Evolutionary conservation across 441 rosid genomes (phyloP), one percentile per base, ranked within the genome.

Genomic region (Geranium incanum): DNA sequence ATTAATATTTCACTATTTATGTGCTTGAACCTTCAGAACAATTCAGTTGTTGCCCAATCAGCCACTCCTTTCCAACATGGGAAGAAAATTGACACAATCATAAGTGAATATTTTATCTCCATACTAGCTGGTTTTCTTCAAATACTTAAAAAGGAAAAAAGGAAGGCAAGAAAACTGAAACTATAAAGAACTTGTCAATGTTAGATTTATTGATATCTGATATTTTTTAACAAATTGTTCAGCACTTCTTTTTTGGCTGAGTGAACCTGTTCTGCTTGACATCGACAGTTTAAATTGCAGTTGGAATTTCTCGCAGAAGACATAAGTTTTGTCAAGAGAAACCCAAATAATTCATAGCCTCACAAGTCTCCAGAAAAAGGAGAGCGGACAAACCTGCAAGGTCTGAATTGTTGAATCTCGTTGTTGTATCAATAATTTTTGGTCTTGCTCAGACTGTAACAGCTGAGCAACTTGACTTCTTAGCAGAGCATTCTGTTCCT

Each of bases 401-500:
- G 86, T 79, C 84, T 89, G 89, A 84, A 91, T 84, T 68, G 86
- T 81, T 16, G 93, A 87, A 85, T 91, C 95, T 73, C 70, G 82
- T 80, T 91, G 93, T 78, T 89, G 90, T 70, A 89, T 83, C 78
- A 80, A 86, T 77, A 87, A 18, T 76, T 88, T 86, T 68, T 86
- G 92, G 68, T 92, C 96, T 80, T 91, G 88, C 77, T 91, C 98
- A 65, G 65, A 68, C 79, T 86, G 95, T 78, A 83, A 79, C 75
- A 89, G 69, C 70, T 88, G 95, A 83, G 92, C 85, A 62, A 92
- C 82, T 83, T 91, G 93, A 86, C 82, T 82, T 78, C 84, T 82
- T 66, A 95, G 89, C 81, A 91, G 97, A 50, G 87, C 82, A 79
- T 88, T 95, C 76, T 95, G 95, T 76, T 92, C 98, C 82, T 81